These are phyloP conservation scores for Zygoascus meyerae DNA, from an alignment of 1,139 yeast genomes.

Conservation along the genomic window DNA sequence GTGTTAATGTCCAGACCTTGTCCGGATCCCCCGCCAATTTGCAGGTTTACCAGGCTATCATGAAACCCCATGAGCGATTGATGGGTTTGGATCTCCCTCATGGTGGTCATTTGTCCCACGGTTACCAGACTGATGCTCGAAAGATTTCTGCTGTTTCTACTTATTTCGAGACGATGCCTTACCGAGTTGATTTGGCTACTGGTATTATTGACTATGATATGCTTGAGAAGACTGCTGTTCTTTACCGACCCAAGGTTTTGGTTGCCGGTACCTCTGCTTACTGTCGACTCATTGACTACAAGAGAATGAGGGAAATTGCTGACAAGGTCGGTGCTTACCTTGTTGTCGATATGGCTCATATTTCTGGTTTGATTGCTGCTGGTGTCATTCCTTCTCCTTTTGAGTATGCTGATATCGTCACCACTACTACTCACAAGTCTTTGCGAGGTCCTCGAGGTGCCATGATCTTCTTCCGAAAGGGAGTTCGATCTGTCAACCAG, in stretches of 20 bases:
- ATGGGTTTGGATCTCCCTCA: slow-evolving; percentile 98
- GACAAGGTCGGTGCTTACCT: slow-evolving; percentile 91
- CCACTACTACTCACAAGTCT: slow-evolving; percentile 96
- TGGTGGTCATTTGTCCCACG: slow-evolving; percentile 96
- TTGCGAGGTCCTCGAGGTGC: slow-evolving; percentile 99
- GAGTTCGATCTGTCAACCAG: slow-evolving; percentile 67
- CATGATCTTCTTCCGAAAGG: slow-evolving; percentile 92
- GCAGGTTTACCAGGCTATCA: slow-evolving; percentile 86
- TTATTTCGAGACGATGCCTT: slow-evolving; percentile 96
- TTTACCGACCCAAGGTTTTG: slow-evolving; percentile 89
- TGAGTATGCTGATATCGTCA: slow-evolving; percentile 90
- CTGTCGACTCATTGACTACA: slow-evolving; percentile 85
- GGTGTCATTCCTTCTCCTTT: slow-evolving; percentile 90
- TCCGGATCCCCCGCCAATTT: slow-evolving; percentile 96
- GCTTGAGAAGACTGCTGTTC: slow-evolving; percentile 71
- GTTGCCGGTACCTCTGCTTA: slow-evolving; percentile 98
- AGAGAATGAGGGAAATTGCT: slow-evolving; percentile 82
- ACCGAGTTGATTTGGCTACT: slow-evolving; percentile 76
- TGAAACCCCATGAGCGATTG: slow-evolving; percentile 86
- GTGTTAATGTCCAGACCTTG: slow-evolving; percentile 90
- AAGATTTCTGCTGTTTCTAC: slow-evolving; percentile 89
- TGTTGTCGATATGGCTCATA: slow-evolving; percentile 94
- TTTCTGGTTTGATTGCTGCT: slow-evolving; percentile 90
- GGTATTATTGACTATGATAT: slow-evolving; percentile 90
- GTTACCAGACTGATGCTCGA: slow-evolving; percentile 83